Evolutionary conservation across 345 rosid genomes (phyloP), one percentile per base, ranked within the genome.

Genomic region (Atalantia buxifolia): DNA sequence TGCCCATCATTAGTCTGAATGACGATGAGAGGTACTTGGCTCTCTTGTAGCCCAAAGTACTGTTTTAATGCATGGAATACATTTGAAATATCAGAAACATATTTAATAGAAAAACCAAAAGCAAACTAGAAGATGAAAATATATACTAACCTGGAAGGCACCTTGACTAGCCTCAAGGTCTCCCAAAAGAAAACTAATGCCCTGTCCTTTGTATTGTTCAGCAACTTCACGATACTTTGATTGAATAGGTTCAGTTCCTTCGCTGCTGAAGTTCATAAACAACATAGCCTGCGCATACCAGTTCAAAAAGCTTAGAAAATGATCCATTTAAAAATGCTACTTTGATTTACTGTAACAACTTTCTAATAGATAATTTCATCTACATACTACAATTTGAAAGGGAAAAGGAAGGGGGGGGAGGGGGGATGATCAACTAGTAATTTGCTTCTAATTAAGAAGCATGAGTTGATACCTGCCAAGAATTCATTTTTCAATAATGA

Each of bases 31-130:
- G 99, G 99, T 53, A 79, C 91, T 81, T 96, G 99, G 69, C 91
- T 89, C 67, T 88, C 95, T 77, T 83, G 86, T 21, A 96, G 87
- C 80, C 99, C 99, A 88, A 92, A 96, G 76, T 91, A 96, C 99
- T 96, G 92, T 82, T 79, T 76, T 80, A 22, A 82, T 56, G 33
- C 68, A 85, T 63, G 59, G 68, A 48, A 72, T 62, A 64, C 31
- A 64, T 42, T 30, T 36, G 70, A 25, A 45, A 59, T 8, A 31
- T 79, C 28, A 77, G 62, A 72, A 48, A 66, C 59, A 35, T 28
- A 65, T 77, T n/a, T 50, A 72, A 6, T 42, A 8, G 25, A 73
- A 9, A 30, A 55, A 80, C 24, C 65, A 78, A 35, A 69, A 53
- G 28, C 71, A 40, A 38, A 78, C 53, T 14, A 66, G 36, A 68